Conservation (phyloP, 208 protist genomes). For the Histomonas meleagridis region DNA sequence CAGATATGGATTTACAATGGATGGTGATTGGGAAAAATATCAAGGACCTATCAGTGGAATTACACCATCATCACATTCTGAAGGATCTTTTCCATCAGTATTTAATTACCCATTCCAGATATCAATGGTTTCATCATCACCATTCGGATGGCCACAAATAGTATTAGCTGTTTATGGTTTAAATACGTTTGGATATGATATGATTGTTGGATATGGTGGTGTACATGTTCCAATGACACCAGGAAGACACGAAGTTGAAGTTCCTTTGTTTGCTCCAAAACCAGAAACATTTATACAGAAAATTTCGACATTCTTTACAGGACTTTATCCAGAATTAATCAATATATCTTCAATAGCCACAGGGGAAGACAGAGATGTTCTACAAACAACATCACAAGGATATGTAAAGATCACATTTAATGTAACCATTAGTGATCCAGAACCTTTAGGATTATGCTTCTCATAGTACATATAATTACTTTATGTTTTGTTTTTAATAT, state of each 20-base stretch:
- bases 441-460: constrained; percentile 37
- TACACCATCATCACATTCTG: not conserved
- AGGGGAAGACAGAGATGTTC: constrained; percentile 40
- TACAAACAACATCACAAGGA: constrained; percentile 34
- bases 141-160: constrained; percentile 41
- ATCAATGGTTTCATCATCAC: not conserved
- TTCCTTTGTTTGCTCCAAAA: constrained; percentile 36
- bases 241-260: constrained; percentile 31
- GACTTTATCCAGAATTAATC: constrained; percentile 41
- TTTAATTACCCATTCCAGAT: constrained; percentile 40
- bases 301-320: constrained; percentile 24
- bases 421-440: constrained; percentile 36
- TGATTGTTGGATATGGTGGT: constrained; percentile 40
- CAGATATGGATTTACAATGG: not conserved
- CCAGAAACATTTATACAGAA: constrained; percentile 28
- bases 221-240: constrained; percentile 35
- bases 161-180: constrained; percentile 42
- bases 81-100: not conserved
- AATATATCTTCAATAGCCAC: constrained; percentile 33
- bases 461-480: constrained; percentile 13
- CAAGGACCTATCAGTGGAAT: not conserved
- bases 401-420: constrained; percentile 36
- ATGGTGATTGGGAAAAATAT: not conserved
- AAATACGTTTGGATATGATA: constrained; percentile 42
- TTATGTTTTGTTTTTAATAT: too few relatives aligned